A percentile compares a stretch with the other conserved stretches of the same genome.
phyloP scores from a whole-genome alignment of 1,284 basidiomycete species.

The Leccinum pachyderme region DNA sequence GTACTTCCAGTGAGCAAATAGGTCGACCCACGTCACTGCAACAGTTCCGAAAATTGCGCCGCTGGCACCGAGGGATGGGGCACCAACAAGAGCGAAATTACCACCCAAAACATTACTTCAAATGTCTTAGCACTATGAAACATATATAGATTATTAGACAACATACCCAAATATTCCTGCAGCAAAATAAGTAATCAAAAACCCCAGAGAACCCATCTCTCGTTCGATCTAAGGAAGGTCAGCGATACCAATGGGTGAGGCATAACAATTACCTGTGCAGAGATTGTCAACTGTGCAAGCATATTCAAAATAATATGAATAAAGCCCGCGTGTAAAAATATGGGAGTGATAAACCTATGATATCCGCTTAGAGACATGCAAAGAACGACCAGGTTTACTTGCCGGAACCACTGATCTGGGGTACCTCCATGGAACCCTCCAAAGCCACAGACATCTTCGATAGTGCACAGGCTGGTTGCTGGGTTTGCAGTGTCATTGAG shows the following conservation, averaged over 20 bases:
- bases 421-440: conserved; percentile 69
- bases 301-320: conserved; percentile 89
- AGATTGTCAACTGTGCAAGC: conserved; percentile 79
- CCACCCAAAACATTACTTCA: conserved; percentile 81
- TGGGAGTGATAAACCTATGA: conserved; percentile 75
- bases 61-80: conserved; percentile 91
- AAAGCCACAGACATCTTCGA: conserved; percentile 87
- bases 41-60: conserved; percentile 94
- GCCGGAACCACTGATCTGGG: conserved; percentile 89
- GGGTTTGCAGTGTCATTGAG: conserved; percentile 78
- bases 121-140: conserved; percentile 7
- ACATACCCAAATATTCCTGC: conserved; percentile 87
- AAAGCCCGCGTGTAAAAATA: conserved; percentile 92
- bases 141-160: neutral
- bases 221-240: conserved; percentile 62
- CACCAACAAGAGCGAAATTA: conserved; percentile 86
- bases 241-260: neutral
- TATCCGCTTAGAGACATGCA: conserved; percentile 5
- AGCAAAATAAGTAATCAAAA: conserved; percentile 81
- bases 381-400: conserved; percentile 1
- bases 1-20: conserved; percentile 91
- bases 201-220: conserved; percentile 84
- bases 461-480: conserved; percentile 63
- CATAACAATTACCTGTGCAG: conserved; percentile 60
- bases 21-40: conserved; percentile 85